phyloP scores from a whole-genome alignment of 306 rosid genomes.

The Prunus mume region DNA sequence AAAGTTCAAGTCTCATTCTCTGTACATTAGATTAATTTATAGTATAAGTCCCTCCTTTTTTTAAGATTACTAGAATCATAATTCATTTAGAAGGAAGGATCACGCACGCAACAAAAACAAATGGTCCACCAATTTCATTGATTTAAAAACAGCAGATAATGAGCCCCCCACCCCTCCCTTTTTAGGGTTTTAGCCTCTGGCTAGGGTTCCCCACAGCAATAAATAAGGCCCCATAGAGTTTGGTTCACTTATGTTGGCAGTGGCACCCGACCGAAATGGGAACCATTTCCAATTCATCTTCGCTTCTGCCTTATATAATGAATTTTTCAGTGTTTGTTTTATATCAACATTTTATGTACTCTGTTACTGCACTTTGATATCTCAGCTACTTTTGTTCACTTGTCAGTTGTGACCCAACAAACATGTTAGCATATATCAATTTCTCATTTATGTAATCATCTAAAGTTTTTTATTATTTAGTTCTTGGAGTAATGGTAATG shows the following conservation, averaged over 20 bases:
- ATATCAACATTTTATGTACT: neutral
- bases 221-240: too few relatives aligned
- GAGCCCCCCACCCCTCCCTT: neutral
- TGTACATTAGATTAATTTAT: too few relatives aligned
- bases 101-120: too few relatives aligned
- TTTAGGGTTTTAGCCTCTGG: constrained; percentile 1
- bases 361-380: neutral
- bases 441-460: neutral
- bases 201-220: constrained; percentile 7
- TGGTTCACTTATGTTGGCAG: too few relatives aligned
- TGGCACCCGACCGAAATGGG: constrained; percentile 31
- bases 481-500: neutral
- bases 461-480: neutral
- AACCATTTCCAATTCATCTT: constrained; percentile 13
- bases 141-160: constrained; percentile 9
- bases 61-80: too few relatives aligned
- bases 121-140: neutral
- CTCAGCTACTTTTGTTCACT: neutral
- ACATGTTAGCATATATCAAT: neutral
- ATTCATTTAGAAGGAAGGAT: too few relatives aligned
- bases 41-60: too few relatives aligned
- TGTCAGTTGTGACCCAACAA: neutral
- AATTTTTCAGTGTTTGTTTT: neutral
- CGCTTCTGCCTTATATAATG: neutral
- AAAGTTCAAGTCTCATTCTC: too few relatives aligned